Evolutionary conservation across 345 rosid genomes (phyloP), one percentile per base, ranked within the genome.

Genomic region (Rubroshorea leprosula): DNA sequence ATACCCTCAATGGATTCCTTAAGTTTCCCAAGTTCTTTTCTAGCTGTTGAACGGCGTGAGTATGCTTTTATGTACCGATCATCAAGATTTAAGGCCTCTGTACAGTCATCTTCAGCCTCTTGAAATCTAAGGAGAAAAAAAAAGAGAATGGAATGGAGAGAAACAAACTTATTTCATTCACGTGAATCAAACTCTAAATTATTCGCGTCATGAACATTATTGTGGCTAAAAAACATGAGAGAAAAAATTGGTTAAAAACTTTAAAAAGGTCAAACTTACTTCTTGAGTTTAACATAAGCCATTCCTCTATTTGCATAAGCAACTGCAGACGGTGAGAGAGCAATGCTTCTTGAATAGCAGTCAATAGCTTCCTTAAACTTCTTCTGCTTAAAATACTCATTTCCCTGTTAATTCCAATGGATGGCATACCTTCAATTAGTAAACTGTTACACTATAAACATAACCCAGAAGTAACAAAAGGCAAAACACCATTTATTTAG

Each of bases 221-320:
- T 44, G 5, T 44, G 47, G 17, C 45, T 2, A 39, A 39, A 27
- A 27, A 3, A 27, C 31, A 27, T 27, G 31, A 3, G 31, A 8
- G 31, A 27, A 27, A 27, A 27, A 3, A 27, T 27, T 27, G 8
- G 4, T 27, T 27, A 3, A n/a, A n/a, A n/a, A 43, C n/a, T 13
- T 26, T 24, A 15, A 27, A 0, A 14, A 2, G 16, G 25, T 29
- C 26, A 10, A 19, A 45, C 73, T 58, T 72, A 71, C 94, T 85
- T 86, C 77, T 53, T 83, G 70, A 86, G 70, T 72, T 86, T 93
- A 67, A 93, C 89, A 68, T 83, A 89, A 63, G 96, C 85, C 94
- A 93, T 93, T 10, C 91, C 99, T 31, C 96, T 76, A 70, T 89
- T 92, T 11, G 99, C 97, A 80, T 76, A 82, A 58, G 94, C 79